These are phyloP conservation scores for Fusarium piperis DNA, from an alignment of 2,329 filamentous ascomycete species.

Conservation along the genomic window DNA sequence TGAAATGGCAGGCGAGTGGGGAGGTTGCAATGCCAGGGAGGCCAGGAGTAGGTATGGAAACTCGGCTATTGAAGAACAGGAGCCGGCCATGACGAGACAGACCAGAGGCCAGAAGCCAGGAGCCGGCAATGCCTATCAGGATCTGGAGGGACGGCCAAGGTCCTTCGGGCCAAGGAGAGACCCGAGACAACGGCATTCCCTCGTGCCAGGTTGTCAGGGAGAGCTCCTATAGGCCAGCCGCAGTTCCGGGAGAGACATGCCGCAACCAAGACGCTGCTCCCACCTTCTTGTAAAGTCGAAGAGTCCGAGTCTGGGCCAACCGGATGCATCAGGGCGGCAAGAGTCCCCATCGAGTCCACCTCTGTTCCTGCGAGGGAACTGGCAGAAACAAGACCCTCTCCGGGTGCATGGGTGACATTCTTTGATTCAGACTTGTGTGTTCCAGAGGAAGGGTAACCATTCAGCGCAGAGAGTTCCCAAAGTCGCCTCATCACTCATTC, in stretches of 20 bases:
- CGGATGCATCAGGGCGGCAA: not conserved
- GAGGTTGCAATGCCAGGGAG: not conserved
- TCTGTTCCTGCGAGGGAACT: not conserved
- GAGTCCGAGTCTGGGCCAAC: not conserved
- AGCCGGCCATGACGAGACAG: not conserved
- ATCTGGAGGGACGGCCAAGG: not conserved
- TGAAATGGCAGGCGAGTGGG: constrained; percentile 3
- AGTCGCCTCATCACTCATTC: constrained; percentile 9
- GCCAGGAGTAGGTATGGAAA: not conserved
- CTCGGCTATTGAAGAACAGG: not conserved
- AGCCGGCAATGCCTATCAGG: not conserved
- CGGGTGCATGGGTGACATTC: not conserved
- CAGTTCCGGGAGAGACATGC: not conserved
- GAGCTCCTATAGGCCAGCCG: not conserved
- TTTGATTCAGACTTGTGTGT: not conserved
- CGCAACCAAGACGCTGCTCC: not conserved
- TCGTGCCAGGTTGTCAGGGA: not conserved
- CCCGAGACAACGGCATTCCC: not conserved
- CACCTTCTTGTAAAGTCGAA: not conserved
- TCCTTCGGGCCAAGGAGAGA: not conserved
- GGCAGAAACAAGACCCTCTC: not conserved
- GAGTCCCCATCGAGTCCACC: not conserved
- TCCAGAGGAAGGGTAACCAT: constrained; percentile 17
- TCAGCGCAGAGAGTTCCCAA: not conserved
- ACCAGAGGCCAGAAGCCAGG: not conserved